Conservation (phyloP, 169 alveolate genomes). For the Eimeria acervulina region DNA sequence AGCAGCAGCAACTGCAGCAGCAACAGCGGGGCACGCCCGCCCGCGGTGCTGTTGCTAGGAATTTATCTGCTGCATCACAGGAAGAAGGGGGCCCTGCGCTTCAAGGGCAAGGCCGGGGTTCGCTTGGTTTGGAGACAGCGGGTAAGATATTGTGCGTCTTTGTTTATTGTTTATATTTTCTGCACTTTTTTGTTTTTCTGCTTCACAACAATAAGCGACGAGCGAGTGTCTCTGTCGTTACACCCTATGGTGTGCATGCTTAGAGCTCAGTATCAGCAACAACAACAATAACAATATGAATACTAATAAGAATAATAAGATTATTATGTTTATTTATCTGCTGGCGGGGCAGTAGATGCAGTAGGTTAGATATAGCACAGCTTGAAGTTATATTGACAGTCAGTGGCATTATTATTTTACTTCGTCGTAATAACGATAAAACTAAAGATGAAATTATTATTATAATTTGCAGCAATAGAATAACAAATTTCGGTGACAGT, state of each 20-base stretch:
- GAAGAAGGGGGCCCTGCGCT: neutral
- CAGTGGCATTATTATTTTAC: no score
- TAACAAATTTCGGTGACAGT: no score
- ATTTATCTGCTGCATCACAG: neutral
- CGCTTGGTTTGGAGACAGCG: neutral
- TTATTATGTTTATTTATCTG: neutral
- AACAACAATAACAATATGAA: no score
- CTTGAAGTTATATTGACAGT: no score
- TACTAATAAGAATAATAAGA: no score
- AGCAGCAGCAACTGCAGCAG: neutral
- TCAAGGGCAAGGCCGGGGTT: neutral
- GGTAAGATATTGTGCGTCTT: neutral
- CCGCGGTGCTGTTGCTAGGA: neutral
- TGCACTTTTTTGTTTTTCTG: neutral
- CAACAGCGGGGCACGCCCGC: neutral
- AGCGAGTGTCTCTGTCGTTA: neutral
- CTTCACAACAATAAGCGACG: neutral
- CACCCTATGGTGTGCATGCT: neutral
- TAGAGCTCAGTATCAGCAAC: no score
- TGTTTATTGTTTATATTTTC: neutral
- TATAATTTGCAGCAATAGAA: no score
- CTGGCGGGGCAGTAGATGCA: no score
- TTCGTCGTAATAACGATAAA: no score
- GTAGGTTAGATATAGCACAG: no score
- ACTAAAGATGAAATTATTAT: no score